Percentiles rank a stretch among this genome's conserved stretches.
These are phyloP conservation scores for Pichia cephalocereana DNA, from an alignment of 805 yeast genomes.

Conservation along the genomic window DNA sequence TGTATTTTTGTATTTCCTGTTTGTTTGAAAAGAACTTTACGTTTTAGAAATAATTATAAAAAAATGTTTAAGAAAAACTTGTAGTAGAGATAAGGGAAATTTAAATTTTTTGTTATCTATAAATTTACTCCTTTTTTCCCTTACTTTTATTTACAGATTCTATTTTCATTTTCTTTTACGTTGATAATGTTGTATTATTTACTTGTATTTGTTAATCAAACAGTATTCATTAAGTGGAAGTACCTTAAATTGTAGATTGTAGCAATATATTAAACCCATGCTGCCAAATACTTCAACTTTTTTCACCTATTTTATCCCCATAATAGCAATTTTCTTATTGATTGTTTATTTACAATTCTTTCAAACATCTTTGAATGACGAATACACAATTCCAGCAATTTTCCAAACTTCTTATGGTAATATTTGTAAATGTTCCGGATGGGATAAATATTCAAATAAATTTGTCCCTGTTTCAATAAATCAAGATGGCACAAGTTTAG, in stretches of 20 bases:
- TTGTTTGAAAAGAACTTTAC: neutral
- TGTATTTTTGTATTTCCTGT: neutral
- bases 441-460: neutral
- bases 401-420: slow-evolving; percentile 1
- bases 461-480: neutral
- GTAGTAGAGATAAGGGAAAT: too few relatives aligned
- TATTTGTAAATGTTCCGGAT: slow-evolving; percentile 1
- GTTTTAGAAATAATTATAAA: too few relatives aligned
- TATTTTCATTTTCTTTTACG: too few relatives aligned
- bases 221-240: too few relatives aligned
- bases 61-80: too few relatives aligned
- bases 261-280: neutral
- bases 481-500: neutral
- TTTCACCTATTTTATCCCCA: neutral
- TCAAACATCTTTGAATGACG: neutral
- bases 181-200: too few relatives aligned
- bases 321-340: neutral
- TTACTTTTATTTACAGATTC: too few relatives aligned
- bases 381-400: neutral
- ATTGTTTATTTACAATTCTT: neutral
- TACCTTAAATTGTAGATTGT: too few relatives aligned
- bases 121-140: too few relatives aligned
- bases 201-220: too few relatives aligned
- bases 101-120: too few relatives aligned
- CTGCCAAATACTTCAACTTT: neutral